These are phyloP conservation scores for Trichoderma sp. DNA, from an alignment of 2,329 filamentous ascomycete species.

Conservation along the genomic window DNA sequence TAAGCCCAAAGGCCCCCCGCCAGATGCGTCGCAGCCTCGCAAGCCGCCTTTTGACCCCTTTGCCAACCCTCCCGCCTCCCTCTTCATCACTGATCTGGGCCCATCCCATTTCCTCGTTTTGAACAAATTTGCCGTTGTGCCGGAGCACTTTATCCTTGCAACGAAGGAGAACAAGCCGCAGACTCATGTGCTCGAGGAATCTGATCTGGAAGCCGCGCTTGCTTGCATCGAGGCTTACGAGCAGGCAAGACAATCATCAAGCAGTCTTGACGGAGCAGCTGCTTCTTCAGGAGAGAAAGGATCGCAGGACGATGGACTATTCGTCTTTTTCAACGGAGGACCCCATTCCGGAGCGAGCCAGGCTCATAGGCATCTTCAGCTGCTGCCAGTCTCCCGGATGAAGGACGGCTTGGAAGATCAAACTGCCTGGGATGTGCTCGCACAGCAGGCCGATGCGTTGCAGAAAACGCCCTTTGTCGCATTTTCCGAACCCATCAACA, in stretches of 20 bases:
- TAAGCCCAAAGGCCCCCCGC: constrained; percentile 59
- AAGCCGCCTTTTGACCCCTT: constrained; percentile 62
- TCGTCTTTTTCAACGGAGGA: constrained; percentile 72
- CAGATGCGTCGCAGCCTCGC: constrained; percentile 35
- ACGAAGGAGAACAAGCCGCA: constrained; percentile 66
- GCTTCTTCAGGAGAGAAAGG: not conserved
- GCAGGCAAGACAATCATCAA: constrained; percentile 5
- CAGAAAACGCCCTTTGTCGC: constrained; percentile 44
- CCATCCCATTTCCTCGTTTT: constrained; percentile 65
- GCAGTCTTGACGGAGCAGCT: not conserved
- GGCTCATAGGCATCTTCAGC: constrained; percentile 70
- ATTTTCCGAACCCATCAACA: constrained; percentile 45
- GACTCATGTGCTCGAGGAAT: constrained; percentile 60
- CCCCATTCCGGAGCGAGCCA: constrained; percentile 69
- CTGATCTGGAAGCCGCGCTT: constrained; percentile 63
- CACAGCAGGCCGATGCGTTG: constrained; percentile 35
- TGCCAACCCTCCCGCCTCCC: constrained; percentile 56
- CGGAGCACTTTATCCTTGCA: constrained; percentile 70
- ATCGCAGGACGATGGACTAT: constrained; percentile 46
- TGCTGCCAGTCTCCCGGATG: constrained; percentile 68
- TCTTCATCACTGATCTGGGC: constrained; percentile 55
- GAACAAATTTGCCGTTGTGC: constrained; percentile 74
- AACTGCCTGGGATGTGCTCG: constrained; percentile 52
- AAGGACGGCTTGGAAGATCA: constrained; percentile 48
- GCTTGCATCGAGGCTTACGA: constrained; percentile 62